A percentile compares a stretch with the other conserved stretches of the same genome.
Evolutionary conservation across 257 asterid genomes (phyloP).

Genomic region (Perilla frutescens): DNA sequence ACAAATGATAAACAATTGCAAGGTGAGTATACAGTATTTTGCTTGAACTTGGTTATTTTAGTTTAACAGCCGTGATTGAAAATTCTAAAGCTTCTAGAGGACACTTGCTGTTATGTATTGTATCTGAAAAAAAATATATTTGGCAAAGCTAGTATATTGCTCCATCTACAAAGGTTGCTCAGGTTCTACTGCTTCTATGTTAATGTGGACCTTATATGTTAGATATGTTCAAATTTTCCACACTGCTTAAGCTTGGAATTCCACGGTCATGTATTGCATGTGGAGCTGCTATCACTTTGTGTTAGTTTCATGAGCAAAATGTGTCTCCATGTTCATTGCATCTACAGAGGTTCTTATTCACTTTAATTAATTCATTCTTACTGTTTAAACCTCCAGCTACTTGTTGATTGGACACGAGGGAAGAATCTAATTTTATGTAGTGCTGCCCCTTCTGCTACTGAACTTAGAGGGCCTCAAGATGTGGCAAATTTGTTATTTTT

Average conservation of each 20-base stretch:
- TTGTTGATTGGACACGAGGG: conserved; percentile 94
- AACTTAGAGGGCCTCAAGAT: conserved; percentile 88
- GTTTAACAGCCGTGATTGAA: background rate
- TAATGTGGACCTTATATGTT: conserved; percentile 5
- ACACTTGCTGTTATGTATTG: conserved; percentile 3
- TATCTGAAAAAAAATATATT: background rate
- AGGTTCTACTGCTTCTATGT: background rate
- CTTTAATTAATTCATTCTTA: conserved; percentile 25
- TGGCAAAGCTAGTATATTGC: background rate
- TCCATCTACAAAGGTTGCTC: background rate
- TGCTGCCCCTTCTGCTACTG: conserved; percentile 77
- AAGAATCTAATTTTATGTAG: conserved; percentile 75
- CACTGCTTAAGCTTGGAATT: conserved; percentile 6
- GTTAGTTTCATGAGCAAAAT: background rate
- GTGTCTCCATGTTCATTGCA: conserved; percentile 4
- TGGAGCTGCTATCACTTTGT: conserved; percentile 6
- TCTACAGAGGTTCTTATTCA: conserved; percentile 14
- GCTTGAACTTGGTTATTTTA: conserved; percentile 15
- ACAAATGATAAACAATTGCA: conserved; percentile 74
- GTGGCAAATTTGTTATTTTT: conserved; percentile 75
- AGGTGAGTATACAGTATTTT: conserved; percentile 53
- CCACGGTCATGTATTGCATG: conserved; percentile 11
- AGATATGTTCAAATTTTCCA: background rate
- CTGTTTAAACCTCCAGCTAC: conserved; percentile 60
- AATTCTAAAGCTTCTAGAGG: background rate